Conservation (phyloP, 75 land plant genomes). For the Sequoia sempervirens region DNA sequence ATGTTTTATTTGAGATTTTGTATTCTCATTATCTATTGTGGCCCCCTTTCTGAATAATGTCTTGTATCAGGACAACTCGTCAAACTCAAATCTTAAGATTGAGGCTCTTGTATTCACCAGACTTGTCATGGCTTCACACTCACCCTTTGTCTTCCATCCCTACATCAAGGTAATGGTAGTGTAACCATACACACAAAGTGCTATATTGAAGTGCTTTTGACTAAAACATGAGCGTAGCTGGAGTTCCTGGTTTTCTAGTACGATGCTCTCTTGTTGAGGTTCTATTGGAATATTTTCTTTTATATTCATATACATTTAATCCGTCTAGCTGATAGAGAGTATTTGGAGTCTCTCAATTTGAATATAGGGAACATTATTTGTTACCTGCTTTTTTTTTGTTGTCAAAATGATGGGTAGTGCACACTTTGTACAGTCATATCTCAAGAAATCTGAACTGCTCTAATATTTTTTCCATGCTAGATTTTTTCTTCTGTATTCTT, state of each 20-base stretch:
- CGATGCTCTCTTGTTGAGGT: background rate
- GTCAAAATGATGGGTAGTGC: background rate
- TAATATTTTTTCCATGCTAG: background rate
- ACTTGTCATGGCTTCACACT: slow-evolving; percentile 92
- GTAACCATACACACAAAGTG: background rate
- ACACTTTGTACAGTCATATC: background rate
- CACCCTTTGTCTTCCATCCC: slow-evolving; percentile 91
- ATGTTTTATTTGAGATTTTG: background rate
- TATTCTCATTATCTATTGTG: background rate
- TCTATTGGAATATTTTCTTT: background rate
- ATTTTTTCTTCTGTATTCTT: background rate
- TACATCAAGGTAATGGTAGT: slow-evolving; percentile 67
- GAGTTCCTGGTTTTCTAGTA: background rate
- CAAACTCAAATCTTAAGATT: slow-evolving; percentile 96
- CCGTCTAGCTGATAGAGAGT: background rate
- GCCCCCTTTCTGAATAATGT: background rate
- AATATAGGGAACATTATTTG: background rate
- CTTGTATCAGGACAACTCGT: slow-evolving; percentile 78
- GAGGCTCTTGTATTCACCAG: slow-evolving; percentile 93
- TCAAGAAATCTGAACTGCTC: background rate
- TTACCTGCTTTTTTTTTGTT: background rate
- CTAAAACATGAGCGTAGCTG: background rate
- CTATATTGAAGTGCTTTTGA: background rate
- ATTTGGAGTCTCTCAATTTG: background rate
- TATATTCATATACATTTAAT: background rate